Conservation (phyloP, 1,284 basidiomycete genomes). For the Singerocomus inundabilis region DNA sequence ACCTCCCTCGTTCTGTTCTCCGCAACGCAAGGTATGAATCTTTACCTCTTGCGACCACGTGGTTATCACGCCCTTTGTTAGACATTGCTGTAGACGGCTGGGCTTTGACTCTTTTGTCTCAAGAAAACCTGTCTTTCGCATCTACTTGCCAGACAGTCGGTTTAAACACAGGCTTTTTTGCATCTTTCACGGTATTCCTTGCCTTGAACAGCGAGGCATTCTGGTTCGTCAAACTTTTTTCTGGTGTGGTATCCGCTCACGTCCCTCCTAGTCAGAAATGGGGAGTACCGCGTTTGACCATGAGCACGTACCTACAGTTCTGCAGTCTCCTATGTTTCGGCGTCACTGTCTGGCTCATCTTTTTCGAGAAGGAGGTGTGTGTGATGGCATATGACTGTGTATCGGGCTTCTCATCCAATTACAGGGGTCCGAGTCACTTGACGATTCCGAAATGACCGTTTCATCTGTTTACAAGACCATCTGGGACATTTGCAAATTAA, state of each 20-base stretch:
- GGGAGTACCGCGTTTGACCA: conserved; percentile 80
- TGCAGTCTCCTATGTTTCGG: conserved; percentile 80
- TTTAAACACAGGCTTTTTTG: conserved; percentile 93
- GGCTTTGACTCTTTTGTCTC: conserved; percentile 95
- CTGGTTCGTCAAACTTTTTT: conserved; percentile 50
- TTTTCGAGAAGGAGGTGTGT: conserved; percentile 89
- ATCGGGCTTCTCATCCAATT: conserved; percentile 6
- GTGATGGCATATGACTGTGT: conserved; percentile 3
- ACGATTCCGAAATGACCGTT: conserved; percentile 87
- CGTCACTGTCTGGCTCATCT: conserved; percentile 85
- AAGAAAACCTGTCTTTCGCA: conserved; percentile 94
- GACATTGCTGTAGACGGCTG: conserved; percentile 99
- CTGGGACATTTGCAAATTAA: conserved; percentile 90
- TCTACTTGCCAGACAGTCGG: conserved; percentile 99
- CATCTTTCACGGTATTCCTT: conserved; percentile 96
- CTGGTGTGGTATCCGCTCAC: conserved; percentile 3
- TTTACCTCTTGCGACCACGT: background rate
- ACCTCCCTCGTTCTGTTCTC: conserved; percentile 92
- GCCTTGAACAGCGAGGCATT: conserved; percentile 96
- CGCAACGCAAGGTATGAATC: conserved; percentile 84
- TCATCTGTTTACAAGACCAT: conserved; percentile 91
- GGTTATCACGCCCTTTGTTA: conserved; percentile 29
- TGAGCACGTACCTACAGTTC: conserved; percentile 85
- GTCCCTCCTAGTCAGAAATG: conserved; percentile 61
- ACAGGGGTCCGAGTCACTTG: conserved; percentile 70